Evolutionary conservation across 106 monocot genomes (phyloP).

Genomic region (Dendrobium huoshanense): DNA sequence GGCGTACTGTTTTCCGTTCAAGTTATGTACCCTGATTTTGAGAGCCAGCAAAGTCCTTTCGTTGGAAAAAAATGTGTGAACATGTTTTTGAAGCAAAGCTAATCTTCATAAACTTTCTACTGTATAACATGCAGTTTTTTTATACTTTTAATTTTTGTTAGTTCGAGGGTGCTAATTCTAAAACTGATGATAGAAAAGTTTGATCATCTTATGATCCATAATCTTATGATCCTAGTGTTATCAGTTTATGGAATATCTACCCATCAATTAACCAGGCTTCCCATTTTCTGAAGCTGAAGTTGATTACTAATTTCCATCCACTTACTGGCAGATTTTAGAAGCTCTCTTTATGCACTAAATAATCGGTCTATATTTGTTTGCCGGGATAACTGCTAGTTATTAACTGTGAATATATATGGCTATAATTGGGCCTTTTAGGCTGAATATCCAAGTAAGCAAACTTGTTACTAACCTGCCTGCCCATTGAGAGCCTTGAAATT

Average conservation of each 20-base stretch:
- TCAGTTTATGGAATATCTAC: not conserved
- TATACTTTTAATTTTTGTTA: not conserved
- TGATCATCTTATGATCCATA: not conserved
- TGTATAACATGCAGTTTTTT: not conserved
- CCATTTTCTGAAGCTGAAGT: not conserved
- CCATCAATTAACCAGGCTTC: not conserved
- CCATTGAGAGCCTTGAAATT: too few species aligned
- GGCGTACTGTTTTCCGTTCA: not conserved
- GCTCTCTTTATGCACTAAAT: not conserved
- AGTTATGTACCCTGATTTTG: not conserved
- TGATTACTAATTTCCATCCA: not conserved
- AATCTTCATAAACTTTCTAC: not conserved
- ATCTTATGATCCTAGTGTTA: not conserved
- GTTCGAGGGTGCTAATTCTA: not conserved
- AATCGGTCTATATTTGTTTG: not conserved
- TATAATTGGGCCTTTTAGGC: too few species aligned
- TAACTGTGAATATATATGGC: not conserved
- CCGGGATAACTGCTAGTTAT: not conserved
- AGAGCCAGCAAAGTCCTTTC: not conserved
- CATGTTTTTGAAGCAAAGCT: not conserved
- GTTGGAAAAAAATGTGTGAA: not conserved
- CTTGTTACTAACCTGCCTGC: too few species aligned
- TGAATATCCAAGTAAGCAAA: too few species aligned
- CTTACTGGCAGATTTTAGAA: not conserved
- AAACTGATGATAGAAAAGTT: not conserved